Evolutionary conservation across 768 basidiomycete species (phyloP), one percentile per base, ranked within the genome.

Genomic region (Kwoniella dendrophila): DNA sequence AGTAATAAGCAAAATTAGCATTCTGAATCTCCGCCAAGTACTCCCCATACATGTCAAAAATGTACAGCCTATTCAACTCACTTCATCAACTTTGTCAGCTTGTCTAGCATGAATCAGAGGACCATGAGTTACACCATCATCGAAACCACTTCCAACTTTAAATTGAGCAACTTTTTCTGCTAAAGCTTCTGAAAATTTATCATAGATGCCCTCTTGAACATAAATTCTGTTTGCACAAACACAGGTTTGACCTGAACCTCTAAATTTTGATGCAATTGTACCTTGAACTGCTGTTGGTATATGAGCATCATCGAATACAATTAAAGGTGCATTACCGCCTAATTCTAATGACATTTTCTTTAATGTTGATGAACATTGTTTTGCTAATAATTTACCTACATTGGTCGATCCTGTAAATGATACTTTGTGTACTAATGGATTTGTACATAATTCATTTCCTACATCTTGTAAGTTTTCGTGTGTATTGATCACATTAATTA

Each of bases 241-340:
- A 50, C 79, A 80, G 29, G 77, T 78, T 66, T 78, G 77, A 27
- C 77, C 77, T 20, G 72, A 73, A 5, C 75, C 62, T 33, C 68
- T 43, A 71, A 81, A 81, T 64, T 82, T 81, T 55, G 61, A 58
- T 4, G 65, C 74, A 50, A 76, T 75, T 63, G 62, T 75, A 85
- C 94, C 90, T 67, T 87, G 86, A 6, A 99, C 91, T 29, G 96
- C 96, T 59, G 88, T 86, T 50, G 92, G 90, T 53, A 99, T 84
- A 75, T 98, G 88, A 0, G 93, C 95, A 73, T 98, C 96, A 66
- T 92, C 90, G 76, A 99, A 98, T 6, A 99, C 79, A 69, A 98
- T 96, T 79, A 99, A 93, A 0, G 95, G 90, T 0, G 94, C 87
- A 68, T 98, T 98, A 29, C 96, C 73, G 56, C 66, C 74, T 1